These are phyloP conservation scores for Neophaeococcomyces aloes DNA, from an alignment of 2,329 filamentous ascomycete genomes.

Conservation along the genomic window DNA sequence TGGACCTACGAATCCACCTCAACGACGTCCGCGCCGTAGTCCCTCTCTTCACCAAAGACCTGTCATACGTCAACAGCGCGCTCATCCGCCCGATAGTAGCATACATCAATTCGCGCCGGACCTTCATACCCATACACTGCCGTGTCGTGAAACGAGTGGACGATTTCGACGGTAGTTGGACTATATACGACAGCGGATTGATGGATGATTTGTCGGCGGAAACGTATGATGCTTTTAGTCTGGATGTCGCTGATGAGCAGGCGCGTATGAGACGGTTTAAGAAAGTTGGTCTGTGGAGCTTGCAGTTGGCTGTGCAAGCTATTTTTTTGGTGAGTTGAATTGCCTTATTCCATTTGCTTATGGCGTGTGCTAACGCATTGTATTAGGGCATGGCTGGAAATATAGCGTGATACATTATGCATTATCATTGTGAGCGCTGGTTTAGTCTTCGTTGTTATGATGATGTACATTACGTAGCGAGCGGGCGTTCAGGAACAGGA, in stretches of 20 bases:
- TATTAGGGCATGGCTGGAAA: slow-evolving; percentile 20
- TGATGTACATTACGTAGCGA: too few relatives aligned
- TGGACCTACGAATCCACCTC: slow-evolving; percentile 88
- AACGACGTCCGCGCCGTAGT: slow-evolving; percentile 91
- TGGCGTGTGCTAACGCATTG: slow-evolving; percentile 2
- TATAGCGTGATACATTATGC: slow-evolving; percentile 18
- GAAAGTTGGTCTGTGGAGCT: slow-evolving; percentile 93
- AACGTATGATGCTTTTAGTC: slow-evolving; percentile 84
- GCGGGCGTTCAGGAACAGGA: too few relatives aligned
- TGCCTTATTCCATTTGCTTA: not conserved
- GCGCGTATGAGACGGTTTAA: slow-evolving; percentile 77
- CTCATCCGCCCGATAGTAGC: slow-evolving; percentile 92
- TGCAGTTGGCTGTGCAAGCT: slow-evolving; percentile 84
- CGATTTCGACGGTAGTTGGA: slow-evolving; percentile 95
- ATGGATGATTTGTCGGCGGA: slow-evolving; percentile 91
- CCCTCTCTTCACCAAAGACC: slow-evolving; percentile 79
- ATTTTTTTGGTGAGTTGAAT: slow-evolving; percentile 65
- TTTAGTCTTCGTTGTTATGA: too few relatives aligned
- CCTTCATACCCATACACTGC: slow-evolving; percentile 91
- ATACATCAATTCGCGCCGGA: slow-evolving; percentile 91
- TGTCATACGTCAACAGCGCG: slow-evolving; percentile 93
- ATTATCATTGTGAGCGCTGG: too few relatives aligned
- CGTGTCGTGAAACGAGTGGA: slow-evolving; percentile 78
- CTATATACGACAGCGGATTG: slow-evolving; percentile 80
- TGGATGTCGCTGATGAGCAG: slow-evolving; percentile 81